Evolutionary conservation across 768 basidiomycete genomes (phyloP), one percentile per base, ranked within the genome.

Genomic region (Leccinum rimulosum): DNA sequence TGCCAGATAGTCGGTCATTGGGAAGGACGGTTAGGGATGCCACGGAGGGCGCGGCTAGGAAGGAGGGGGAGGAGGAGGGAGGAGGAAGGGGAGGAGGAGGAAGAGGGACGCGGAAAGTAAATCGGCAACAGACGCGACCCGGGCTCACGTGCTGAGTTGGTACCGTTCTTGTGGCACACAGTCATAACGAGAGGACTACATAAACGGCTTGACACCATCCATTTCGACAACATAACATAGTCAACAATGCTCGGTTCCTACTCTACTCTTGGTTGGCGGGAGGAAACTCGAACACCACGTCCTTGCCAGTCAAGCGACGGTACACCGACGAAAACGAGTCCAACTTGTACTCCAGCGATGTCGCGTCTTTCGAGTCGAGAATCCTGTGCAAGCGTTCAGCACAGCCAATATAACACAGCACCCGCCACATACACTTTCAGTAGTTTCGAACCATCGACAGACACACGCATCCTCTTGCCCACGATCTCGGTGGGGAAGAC

Each of bases 401-500:
- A 59, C 53, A 58, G 56, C 36, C 15, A 17, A 6, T 30, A 58
- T 54, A 45, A 52, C 63, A 51, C 54, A 68, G 53, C 51, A 30
- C 17, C n/a, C 30, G 53, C 22, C 30, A 88, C 96, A 62, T 82
- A 98, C 96, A 98, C 96, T 89, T 95, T 93, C 74, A 98, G 82
- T 64, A 96, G 82, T 81, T 96, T 98, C 66, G 91, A 89, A 68
- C 97, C 97, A 67, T 98, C 97, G 59, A 90, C 87, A 54, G 86
- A 84, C 58, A 98, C 87, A 69, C 97, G 91, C 68, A 93, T 98
- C 76, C 97, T 82, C 88, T 98, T 98, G 70, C 97, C 97, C 68
- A 95, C 91, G 74, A 99, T 99, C 82, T 98, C 97, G 33, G 94
- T 94, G 65, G 97, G 97, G 86, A 86, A 97, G 56, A 99, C 97